Percentiles rank a stretch among this genome's conserved stretches.
phyloP scores from a whole-genome alignment of 441 rosid species.

The Corymbia calophylla region DNA sequence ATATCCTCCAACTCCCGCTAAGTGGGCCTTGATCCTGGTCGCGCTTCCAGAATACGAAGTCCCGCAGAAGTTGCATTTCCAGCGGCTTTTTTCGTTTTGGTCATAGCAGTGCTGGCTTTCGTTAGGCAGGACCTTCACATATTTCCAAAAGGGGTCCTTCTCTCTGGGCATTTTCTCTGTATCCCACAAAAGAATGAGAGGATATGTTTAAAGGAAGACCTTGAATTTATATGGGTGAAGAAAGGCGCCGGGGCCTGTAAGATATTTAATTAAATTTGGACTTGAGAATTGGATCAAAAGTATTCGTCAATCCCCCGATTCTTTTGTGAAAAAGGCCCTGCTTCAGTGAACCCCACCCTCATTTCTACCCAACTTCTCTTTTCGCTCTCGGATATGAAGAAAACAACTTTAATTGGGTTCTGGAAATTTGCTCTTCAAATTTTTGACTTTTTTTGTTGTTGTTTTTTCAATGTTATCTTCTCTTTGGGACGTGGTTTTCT shows the following conservation, averaged over 20 bases:
- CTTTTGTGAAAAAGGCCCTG: neutral
- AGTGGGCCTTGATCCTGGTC: neutral
- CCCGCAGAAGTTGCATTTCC: neutral
- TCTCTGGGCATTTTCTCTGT: neutral
- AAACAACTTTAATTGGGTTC: neutral
- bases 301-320: rapidly evolving
- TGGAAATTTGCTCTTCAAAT: neutral
- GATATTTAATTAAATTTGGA: neutral
- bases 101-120: too few species aligned
- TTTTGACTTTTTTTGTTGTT: neutral
- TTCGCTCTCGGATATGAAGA: neutral
- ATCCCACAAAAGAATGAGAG: neutral
- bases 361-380: neutral
- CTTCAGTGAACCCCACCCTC: neutral
- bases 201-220: neutral
- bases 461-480: rapidly evolving
- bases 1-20: neutral
- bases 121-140: neutral
- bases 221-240: neutral
- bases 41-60: rapidly evolving
- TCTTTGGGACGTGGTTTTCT: neutral
- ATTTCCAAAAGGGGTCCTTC: neutral
- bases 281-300: rapidly evolving
- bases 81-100: too few species aligned
- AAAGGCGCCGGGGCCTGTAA: rapidly evolving